phyloP scores from a whole-genome alignment of 805 yeast genomes.

The Suhomyces pyralidae region DNA sequence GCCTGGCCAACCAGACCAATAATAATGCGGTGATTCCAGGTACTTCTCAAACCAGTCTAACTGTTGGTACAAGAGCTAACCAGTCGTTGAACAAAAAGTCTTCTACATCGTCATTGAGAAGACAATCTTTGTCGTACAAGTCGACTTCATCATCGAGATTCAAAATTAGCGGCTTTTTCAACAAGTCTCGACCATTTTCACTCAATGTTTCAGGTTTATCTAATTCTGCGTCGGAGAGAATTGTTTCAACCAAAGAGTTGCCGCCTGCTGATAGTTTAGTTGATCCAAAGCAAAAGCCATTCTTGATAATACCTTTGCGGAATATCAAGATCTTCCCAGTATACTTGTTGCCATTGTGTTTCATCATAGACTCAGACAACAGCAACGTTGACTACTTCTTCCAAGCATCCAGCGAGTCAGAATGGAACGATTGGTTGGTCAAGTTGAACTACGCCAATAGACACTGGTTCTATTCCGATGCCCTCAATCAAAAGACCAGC shows the following conservation, averaged over 20 bases:
- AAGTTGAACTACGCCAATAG: constrained; percentile 46
- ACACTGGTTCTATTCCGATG: constrained; percentile 54
- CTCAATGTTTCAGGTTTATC: constrained; percentile 40
- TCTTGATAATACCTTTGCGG: constrained; percentile 44
- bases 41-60: background rate
- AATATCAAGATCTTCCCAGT: constrained; percentile 50
- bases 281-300: constrained; percentile 52
- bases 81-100: constrained; percentile 26
- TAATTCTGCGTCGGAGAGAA: constrained; percentile 38
- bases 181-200: constrained; percentile 59
- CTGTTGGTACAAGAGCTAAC: constrained; percentile 1
- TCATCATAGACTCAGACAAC: constrained; percentile 46
- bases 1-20: background rate
- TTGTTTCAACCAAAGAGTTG: constrained; percentile 51
- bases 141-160: constrained; percentile 40
- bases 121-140: constrained; percentile 42
- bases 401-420: constrained; percentile 62
- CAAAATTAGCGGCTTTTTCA: constrained; percentile 57
- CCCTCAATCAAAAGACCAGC: constrained; percentile 24
- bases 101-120: constrained; percentile 26
- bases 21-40: background rate
- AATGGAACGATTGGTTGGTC: constrained; percentile 72
- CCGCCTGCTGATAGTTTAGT: constrained; percentile 48
- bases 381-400: constrained; percentile 55
- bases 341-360: constrained; percentile 46